Evolutionary conservation across 345 rosid genomes (phyloP), one percentile per base, ranked within the genome.

Genomic region (Melastoma malabathricum): DNA sequence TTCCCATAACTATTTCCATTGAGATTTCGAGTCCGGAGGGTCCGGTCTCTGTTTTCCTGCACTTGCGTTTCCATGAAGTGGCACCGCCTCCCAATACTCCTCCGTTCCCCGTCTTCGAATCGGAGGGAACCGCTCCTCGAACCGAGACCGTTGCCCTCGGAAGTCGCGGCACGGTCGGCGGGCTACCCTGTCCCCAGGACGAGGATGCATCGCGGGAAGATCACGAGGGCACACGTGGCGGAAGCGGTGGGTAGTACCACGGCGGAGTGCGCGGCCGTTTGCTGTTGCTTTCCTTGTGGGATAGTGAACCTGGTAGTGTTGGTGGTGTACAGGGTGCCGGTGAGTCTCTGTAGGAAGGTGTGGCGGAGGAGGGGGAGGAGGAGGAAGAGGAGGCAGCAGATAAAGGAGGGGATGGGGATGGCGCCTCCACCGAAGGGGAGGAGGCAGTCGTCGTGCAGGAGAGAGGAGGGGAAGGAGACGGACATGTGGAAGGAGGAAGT

Each of bases 231-330:
- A 10, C 38, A 29, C 38, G 38, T 29, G 38, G 79, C 52, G 6
- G 75, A 74, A 66, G 43, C 67, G n/a, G 79, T 72, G 0, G 79
- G 79, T 0, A 72, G 70, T n/a, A 61, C 79, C 16, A 39, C 75
- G 19, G 79, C 79, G 9, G 79, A 74, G 58, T 74, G 79, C 52
- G 75, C 75, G 10, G 79, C 68, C 14, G 38, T 74, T 18, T 70
- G 72, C 43, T 74, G 79, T 25, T 73, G 78, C 29, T 74, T 75
- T 50, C 79, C 79, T 10, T 70, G 72, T 47, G 72, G 66, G 44
- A 53, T 74, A 46, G 56, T 51, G 17, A 64, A 70, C 63, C 65
- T 74, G 23, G 9, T 74, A 13, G 52, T 66, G 16, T 62, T 70
- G 43, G 48, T 64, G 1, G 46, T 64, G 15, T 74, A 70, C 64